A percentile compares a stretch with the other conserved stretches of the same genome.
Conservation (phyloP, 2,329 filamentous ascomycete genomes). For the Hymenoscyphus occultus region DNA sequence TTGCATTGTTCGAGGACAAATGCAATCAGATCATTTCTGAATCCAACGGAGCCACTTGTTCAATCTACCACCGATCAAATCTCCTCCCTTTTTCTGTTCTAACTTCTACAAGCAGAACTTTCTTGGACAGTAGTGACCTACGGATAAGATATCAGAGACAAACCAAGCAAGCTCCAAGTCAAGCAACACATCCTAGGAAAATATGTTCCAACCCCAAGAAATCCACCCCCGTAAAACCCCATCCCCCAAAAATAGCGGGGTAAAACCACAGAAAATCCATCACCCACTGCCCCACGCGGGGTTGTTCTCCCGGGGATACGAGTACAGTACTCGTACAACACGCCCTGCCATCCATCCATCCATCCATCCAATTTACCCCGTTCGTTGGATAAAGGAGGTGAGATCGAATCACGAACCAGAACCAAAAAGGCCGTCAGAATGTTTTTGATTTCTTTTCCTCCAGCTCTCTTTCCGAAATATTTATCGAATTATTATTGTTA, state of each 20-base stretch:
- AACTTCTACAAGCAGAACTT: not conserved
- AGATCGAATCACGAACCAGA: too few relatives aligned
- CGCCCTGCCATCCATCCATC: not conserved
- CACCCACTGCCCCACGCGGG: not conserved
- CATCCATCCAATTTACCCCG: too few relatives aligned
- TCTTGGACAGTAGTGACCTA: not conserved
- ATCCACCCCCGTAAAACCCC: too few relatives aligned
- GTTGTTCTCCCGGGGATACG: not conserved
- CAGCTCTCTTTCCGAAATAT: too few relatives aligned
- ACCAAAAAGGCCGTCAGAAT: too few relatives aligned
- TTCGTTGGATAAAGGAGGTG: too few relatives aligned
- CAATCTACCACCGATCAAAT: not conserved
- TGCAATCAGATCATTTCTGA: not conserved
- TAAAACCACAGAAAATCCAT: not conserved
- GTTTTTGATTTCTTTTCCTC: too few relatives aligned
- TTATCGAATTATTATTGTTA: too few relatives aligned
- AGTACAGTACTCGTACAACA: not conserved
- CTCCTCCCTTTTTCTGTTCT: not conserved
- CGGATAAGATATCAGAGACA: too few relatives aligned
- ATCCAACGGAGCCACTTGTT: not conserved
- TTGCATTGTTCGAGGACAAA: not conserved
- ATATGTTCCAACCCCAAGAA: too few relatives aligned
- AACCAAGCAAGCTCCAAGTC: too few relatives aligned
- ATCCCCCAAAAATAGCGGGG: not conserved
- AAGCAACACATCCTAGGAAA: too few relatives aligned